These are phyloP conservation scores for Dicorynia guianensis DNA, from an alignment of 306 rosid species.

Conservation along the genomic window DNA sequence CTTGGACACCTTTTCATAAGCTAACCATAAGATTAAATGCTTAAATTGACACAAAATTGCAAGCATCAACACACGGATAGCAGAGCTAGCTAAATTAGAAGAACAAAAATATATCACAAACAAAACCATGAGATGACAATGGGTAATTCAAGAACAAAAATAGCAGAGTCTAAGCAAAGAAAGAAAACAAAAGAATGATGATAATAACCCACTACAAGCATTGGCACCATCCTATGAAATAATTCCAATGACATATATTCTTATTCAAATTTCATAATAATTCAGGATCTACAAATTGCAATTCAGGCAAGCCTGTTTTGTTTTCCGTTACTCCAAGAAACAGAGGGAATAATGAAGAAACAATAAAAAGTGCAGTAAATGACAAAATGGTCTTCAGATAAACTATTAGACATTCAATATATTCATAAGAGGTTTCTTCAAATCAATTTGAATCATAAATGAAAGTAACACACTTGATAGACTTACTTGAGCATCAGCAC, in stretches of 20 bases:
- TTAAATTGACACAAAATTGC: not conserved
- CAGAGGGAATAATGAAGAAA: not conserved
- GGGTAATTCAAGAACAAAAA: not conserved
- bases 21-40: not conserved
- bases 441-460: conserved; percentile 23
- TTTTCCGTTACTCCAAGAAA: conserved; percentile 1
- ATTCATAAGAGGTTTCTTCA: conserved; percentile 10
- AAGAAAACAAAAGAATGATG: conserved; percentile 12
- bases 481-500: conserved; percentile 90
- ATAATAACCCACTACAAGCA: not conserved
- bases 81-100: not conserved
- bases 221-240: conserved; percentile 24
- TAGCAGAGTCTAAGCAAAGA: not conserved
- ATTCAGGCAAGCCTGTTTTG: not conserved
- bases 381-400: conserved; percentile 6
- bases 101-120: not conserved
- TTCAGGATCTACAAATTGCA: conserved; percentile 17
- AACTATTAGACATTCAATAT: conserved; percentile 19
- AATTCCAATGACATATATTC: conserved; percentile 21
- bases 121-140: not conserved
- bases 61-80: not conserved
- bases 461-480: conserved; percentile 25
- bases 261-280: not conserved
- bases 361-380: conserved; percentile 17
- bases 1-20: not conserved